Evolutionary conservation across 2,329 filamentous ascomycete species (phyloP).

Genomic region (Alternaria dauci): DNA sequence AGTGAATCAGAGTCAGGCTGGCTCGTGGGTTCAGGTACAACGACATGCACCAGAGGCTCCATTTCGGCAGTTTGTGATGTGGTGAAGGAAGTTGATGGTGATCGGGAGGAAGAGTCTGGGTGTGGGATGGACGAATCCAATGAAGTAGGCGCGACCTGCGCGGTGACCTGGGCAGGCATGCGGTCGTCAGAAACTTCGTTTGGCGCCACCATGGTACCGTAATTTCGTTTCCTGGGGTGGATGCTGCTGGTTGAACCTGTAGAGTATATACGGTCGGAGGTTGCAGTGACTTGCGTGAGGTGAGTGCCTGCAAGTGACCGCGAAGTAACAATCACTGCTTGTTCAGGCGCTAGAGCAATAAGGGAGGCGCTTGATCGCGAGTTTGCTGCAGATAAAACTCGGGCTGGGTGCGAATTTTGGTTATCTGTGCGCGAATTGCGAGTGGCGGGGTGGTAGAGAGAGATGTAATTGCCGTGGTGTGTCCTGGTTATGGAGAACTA

Average conservation of each 20-base stretch:
- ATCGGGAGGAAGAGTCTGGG: not conserved
- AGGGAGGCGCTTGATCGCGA: not conserved
- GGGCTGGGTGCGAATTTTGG: not conserved
- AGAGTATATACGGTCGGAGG: not conserved
- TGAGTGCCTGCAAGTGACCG: not conserved
- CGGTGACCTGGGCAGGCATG: not conserved
- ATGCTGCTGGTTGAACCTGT: not conserved
- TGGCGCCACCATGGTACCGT: not conserved
- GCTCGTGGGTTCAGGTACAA: not conserved
- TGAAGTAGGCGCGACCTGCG: conserved; percentile 12
- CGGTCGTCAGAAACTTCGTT: not conserved
- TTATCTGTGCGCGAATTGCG: not conserved
- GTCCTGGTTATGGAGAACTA: not conserved
- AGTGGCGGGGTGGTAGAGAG: not conserved
- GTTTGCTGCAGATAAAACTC: not conserved
- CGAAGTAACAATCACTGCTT: conserved; percentile 6
- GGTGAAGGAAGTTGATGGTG: not conserved
- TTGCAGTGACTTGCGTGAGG: not conserved
- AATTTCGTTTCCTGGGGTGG: not conserved
- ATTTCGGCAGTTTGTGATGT: not conserved
- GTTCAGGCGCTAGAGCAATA: not conserved
- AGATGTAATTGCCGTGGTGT: not conserved
- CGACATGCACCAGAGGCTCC: not conserved
- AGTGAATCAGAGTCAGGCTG: not conserved
- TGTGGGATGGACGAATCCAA: not conserved